These are phyloP conservation scores for Colletotrichum salicis DNA, from an alignment of 2,329 filamentous ascomycete species.

Conservation along the genomic window DNA sequence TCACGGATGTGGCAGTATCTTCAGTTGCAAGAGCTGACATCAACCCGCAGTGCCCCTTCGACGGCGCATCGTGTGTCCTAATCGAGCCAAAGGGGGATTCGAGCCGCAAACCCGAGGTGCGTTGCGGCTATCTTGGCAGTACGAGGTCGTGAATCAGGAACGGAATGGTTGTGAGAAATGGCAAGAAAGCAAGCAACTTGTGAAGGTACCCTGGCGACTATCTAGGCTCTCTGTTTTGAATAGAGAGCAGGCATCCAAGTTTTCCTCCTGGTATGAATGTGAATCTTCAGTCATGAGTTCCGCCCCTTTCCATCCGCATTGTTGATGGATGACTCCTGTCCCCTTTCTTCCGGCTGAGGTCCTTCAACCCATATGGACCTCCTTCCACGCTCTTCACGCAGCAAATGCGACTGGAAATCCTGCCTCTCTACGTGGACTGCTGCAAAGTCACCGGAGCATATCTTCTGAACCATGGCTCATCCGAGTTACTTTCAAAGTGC, in stretches of 20 bases:
- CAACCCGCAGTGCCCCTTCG: constrained; percentile 25
- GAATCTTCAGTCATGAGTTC: constrained; percentile 33
- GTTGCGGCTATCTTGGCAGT: constrained; percentile 27
- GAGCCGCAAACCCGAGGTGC: constrained; percentile 24
- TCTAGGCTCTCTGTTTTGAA: constrained; percentile 6
- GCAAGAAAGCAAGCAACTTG: constrained; percentile 28
- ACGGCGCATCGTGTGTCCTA: constrained; percentile 23
- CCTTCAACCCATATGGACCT: background rate
- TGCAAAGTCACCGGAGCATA: constrained; percentile 2
- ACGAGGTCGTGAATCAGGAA: background rate
- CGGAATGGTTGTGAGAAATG: background rate
- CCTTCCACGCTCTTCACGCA: background rate
- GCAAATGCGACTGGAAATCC: background rate
- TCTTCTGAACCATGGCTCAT: constrained; percentile 1
- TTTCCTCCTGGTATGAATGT: constrained; percentile 30
- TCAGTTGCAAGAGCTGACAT: constrained; percentile 3
- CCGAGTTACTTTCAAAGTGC: constrained; percentile 49
- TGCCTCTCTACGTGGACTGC: constrained; percentile 4
- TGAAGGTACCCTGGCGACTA: constrained; percentile 29
- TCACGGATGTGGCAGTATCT: background rate
- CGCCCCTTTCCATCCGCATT: constrained; percentile 11
- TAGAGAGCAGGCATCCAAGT: constrained; percentile 24
- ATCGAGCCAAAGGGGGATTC: constrained; percentile 33
- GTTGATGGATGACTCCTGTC: constrained; percentile 4
- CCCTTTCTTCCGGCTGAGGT: constrained; percentile 10